These are phyloP conservation scores for Trichoderma sp. DNA, from an alignment of 2,329 filamentous ascomycete genomes.

Conservation along the genomic window DNA sequence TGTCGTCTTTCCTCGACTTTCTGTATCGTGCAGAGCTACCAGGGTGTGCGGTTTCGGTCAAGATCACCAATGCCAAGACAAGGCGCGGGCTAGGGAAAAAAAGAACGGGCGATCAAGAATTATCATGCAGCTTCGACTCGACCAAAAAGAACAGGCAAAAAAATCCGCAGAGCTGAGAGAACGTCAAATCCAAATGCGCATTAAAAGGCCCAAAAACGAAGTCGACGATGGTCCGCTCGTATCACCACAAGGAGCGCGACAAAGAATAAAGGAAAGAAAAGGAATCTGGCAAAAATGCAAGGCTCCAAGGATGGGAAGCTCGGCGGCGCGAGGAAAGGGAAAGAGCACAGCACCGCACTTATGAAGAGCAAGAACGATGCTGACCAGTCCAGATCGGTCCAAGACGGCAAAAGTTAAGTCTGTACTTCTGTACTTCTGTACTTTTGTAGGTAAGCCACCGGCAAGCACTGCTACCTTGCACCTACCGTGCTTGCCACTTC, in stretches of 20 bases:
- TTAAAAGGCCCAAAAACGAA: not conserved
- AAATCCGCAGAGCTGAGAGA: not conserved
- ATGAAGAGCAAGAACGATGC: not conserved
- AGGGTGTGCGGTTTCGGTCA: slow-evolving; percentile 1
- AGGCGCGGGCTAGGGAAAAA: not conserved
- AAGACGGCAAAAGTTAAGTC: not conserved
- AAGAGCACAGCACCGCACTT: not conserved
- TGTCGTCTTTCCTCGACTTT: not conserved
- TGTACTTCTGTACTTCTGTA: not conserved
- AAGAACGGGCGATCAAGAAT: not conserved
- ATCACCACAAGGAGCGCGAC: not conserved
- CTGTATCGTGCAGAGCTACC: not conserved
- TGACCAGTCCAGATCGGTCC: slow-evolving; percentile 6
- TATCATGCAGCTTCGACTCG: not conserved
- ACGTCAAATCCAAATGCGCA: not conserved
- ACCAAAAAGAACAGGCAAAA: not conserved
- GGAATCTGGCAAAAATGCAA: slow-evolving; percentile 1
- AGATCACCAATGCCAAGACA: slow-evolving; percentile 9
- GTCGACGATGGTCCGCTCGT: not conserved
- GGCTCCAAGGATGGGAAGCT: not conserved
- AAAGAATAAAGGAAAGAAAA: not conserved
- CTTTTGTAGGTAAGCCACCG: not conserved
- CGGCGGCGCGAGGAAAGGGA: not conserved
- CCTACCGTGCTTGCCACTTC: slow-evolving; percentile 5
- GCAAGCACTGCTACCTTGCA: slow-evolving; percentile 2